A percentile compares a stretch with the other conserved stretches of the same genome.
phyloP scores from a whole-genome alignment of 345 rosid genomes.

The Eucalyptus sp. region DNA sequence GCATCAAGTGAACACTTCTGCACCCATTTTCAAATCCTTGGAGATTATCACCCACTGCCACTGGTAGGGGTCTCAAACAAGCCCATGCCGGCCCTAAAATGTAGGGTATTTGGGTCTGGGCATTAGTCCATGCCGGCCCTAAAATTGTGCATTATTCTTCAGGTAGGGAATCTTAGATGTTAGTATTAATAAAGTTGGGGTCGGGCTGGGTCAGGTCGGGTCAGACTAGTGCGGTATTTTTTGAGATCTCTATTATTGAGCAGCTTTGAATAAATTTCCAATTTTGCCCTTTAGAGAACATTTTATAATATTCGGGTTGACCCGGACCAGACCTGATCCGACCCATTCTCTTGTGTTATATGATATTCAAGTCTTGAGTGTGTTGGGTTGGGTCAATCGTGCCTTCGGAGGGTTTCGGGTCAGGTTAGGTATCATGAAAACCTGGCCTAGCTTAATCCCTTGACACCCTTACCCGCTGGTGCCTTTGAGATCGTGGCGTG shows the following conservation, averaged over 20 bases:
- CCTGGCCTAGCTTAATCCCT: background rate
- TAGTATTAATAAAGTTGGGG: background rate
- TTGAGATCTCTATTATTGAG: background rate
- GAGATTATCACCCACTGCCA: background rate
- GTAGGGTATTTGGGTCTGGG: too few species aligned
- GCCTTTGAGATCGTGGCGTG: background rate
- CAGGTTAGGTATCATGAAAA: background rate
- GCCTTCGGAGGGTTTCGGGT: background rate
- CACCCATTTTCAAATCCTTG: background rate
- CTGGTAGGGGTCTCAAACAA: background rate
- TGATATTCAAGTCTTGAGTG: background rate
- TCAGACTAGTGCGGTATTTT: accelerated
- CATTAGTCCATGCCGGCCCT: background rate
- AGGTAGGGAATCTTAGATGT: background rate
- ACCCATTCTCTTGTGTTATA: background rate
- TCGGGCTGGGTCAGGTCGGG: background rate
- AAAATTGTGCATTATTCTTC: background rate
- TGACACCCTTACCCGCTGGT: background rate
- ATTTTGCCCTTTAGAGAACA: too few species aligned
- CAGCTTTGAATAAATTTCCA: background rate
- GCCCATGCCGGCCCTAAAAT: background rate
- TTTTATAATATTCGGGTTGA: background rate
- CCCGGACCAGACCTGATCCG: background rate
- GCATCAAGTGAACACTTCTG: background rate
- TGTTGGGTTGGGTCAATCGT: background rate